Evolutionary conservation across 2,329 filamentous ascomycete genomes (phyloP).

Genomic region (Byssoonygena ceratinophila): DNA sequence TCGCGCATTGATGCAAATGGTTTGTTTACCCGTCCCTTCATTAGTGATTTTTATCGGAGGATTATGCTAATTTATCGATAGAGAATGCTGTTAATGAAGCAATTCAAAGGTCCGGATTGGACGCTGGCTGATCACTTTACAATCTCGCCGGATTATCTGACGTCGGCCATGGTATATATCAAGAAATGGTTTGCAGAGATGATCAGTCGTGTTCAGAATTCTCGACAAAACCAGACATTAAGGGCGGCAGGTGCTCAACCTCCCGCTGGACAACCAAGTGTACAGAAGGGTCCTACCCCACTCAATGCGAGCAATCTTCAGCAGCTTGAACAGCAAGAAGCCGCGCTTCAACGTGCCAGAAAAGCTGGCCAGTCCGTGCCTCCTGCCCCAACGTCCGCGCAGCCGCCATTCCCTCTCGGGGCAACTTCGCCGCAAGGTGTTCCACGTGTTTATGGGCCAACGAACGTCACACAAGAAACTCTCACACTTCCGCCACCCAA

Average conservation of each 20-base stretch:
- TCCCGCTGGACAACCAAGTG: conserved; percentile 17
- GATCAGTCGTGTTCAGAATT: conserved; percentile 25
- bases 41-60: conserved; percentile 14
- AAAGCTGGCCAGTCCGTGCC: conserved; percentile 30
- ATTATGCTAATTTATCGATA: conserved; percentile 17
- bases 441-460: conserved; percentile 45
- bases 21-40: conserved; percentile 16
- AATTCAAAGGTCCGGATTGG: conserved; percentile 37
- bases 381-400: conserved; percentile 41
- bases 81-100: conserved; percentile 38
- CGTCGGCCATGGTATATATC: conserved; percentile 30
- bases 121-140: conserved; percentile 37
- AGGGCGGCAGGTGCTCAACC: conserved; percentile 19
- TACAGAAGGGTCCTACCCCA: conserved; percentile 24
- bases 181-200: conserved; percentile 34
- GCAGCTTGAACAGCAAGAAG: conserved; percentile 36
- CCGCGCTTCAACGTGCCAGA: conserved; percentile 32
- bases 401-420: conserved; percentile 43
- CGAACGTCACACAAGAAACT: conserved; percentile 45
- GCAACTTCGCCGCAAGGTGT: conserved; percentile 47
- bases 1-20: conserved; percentile 31
- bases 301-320: conserved; percentile 40
- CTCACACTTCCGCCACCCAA: conserved; percentile 50
- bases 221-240: conserved; percentile 17
- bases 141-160: conserved; percentile 32